Evolutionary conservation across 306 rosid species (phyloP).

Genomic region (Rosa rugosa): DNA sequence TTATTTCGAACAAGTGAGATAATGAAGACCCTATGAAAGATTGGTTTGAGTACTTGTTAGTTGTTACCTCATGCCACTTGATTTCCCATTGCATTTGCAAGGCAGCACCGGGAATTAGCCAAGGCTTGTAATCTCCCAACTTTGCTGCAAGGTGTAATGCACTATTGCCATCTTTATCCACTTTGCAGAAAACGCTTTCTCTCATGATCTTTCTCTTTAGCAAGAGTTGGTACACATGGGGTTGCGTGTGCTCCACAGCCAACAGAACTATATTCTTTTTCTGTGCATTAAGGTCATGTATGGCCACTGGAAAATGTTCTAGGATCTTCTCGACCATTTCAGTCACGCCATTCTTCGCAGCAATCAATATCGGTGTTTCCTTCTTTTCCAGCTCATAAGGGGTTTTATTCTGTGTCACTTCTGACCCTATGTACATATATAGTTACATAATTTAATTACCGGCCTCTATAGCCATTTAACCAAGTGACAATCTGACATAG

Average conservation of each 20-base stretch:
- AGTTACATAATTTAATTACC: neutral
- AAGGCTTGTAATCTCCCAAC: slow-evolving; percentile 42
- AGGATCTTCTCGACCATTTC: slow-evolving; percentile 59
- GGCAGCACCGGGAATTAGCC: slow-evolving; percentile 59
- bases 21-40: no score
- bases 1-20: no score
- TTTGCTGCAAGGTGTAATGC: slow-evolving; percentile 68
- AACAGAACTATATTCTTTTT: slow-evolving; percentile 60
- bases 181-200: slow-evolving; percentile 35
- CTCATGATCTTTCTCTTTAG: neutral
- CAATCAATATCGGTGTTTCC: slow-evolving; percentile 51
- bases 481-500: neutral
- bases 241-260: slow-evolving; percentile 64
- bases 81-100: slow-evolving; percentile 71
- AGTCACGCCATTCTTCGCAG: slow-evolving; percentile 59
- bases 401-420: neutral
- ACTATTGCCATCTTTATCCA: slow-evolving; percentile 55
- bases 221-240: slow-evolving; percentile 42
- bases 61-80: slow-evolving; percentile 53
- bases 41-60: no score
- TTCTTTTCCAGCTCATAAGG: neutral
- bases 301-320: slow-evolving; percentile 41
- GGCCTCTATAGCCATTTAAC: no score
- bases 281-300: slow-evolving; percentile 5
- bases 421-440: neutral